Base-by-base conservation (phyloP, 805 yeast genomes). In the Grigorovia humatica region DNA sequence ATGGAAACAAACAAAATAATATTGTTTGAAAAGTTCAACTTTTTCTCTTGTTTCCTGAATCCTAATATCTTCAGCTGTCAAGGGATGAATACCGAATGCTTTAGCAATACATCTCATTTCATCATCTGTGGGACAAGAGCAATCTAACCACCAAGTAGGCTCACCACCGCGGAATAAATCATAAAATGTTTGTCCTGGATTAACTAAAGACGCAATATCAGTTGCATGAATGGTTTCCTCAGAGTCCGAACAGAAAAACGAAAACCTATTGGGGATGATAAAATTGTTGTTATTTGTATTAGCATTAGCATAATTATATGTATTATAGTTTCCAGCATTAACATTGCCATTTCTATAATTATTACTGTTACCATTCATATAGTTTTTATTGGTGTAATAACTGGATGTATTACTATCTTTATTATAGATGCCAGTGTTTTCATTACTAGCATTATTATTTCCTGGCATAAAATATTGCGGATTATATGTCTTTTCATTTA, bases 11-110 rank as follows among this genome's bases (percentile, higher is more conserved):
- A 93, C 96, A 73, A 93, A 89, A 69, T 93, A 91, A 70, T 91
- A 91, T 58, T 80, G 79, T 60, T 82, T 80, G 76, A 91, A 91
- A 55, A 91, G 74, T 70, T 91, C 99, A 32, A 91, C 97, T 70
- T 91, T 91, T 72, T 91, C 99, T 70, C 99, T 89, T 23, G 96
- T 81, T 71, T 91, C 99, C 71, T 90, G 96, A 80, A 88, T 86
- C 52, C 96, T 75, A 57, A 91, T 90, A 81, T 91, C 99, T 71
- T 91, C 99, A 1, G 96, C 89, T 0, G 99, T 91, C 74, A 91
- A 81, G 32, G 99, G 99, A 74, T 91, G 99, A 70, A 91, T 88
- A 9, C 96, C 96, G 68, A 91, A 91, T 0, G 97, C 93, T 61
- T 90, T 90, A 9, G 96, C 84, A 43, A 93, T 67, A 60, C 87